Percentiles rank a stretch among this genome's conserved stretches.
Evolutionary conservation across 2,329 filamentous ascomycete genomes (phyloP).

Genomic region (Karstenula rhodostoma): DNA sequence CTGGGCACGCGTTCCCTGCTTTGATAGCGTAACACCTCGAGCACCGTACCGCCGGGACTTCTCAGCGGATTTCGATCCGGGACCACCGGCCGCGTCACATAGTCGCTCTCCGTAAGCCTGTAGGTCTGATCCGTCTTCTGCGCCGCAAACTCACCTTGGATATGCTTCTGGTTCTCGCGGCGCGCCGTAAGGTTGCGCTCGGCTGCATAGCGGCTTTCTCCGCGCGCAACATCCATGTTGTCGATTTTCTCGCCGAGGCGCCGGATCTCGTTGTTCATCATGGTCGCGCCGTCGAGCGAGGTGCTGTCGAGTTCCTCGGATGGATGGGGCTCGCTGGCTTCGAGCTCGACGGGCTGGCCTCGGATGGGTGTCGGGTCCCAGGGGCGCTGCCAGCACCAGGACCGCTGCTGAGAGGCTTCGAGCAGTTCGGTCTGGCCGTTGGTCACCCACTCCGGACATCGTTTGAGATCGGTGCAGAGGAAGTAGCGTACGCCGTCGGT

Average conservation of each 20-base stretch:
- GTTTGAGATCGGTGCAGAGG: conserved; percentile 49
- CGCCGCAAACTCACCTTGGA: conserved; percentile 34
- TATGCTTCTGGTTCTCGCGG: conserved; percentile 40
- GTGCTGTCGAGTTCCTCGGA: conserved; percentile 17
- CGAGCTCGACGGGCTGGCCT: conserved; percentile 41
- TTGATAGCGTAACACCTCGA: neutral
- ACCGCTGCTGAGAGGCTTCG: conserved; percentile 42
- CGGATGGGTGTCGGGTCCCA: conserved; percentile 37
- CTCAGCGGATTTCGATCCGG: conserved; percentile 24
- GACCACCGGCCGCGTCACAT: conserved; percentile 7
- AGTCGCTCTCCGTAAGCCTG: conserved; percentile 29
- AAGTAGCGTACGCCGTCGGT: conserved; percentile 51
- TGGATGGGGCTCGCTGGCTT: conserved; percentile 24
- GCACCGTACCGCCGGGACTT: conserved; percentile 4
- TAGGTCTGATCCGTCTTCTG: conserved; percentile 28
- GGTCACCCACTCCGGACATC: conserved; percentile 49
- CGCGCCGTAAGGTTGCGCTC: conserved; percentile 30
- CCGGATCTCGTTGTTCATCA: conserved; percentile 37
- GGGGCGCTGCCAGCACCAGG: conserved; percentile 48
- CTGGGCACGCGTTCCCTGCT: neutral
- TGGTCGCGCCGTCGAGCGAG: conserved; percentile 32
- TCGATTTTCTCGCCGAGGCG: conserved; percentile 46
- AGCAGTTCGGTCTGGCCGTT: conserved; percentile 34
- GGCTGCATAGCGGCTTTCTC: conserved; percentile 16
- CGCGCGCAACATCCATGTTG: conserved; percentile 28